phyloP scores from a whole-genome alignment of 1,139 yeast genomes.

The Hanseniaspora sp. region DNA sequence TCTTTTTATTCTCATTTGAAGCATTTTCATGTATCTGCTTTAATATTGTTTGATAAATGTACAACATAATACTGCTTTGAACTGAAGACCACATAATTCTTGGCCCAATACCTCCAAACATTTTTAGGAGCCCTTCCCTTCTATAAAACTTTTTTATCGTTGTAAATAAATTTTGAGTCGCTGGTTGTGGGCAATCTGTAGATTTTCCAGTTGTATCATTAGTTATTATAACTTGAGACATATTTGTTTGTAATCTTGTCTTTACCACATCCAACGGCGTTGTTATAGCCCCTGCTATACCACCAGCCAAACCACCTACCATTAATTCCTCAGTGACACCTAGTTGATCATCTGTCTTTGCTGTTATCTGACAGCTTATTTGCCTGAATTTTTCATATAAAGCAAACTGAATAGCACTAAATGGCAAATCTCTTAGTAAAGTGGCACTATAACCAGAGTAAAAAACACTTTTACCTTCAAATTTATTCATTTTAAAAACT shows the following conservation, averaged over 20 bases:
- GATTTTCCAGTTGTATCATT: constrained; percentile 21
- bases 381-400: constrained; percentile 79
- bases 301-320: constrained; percentile 96
- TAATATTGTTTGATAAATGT: constrained; percentile 56
- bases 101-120: constrained; percentile 93
- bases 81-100: constrained; percentile 92
- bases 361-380: constrained; percentile 38
- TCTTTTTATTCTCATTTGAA: neutral
- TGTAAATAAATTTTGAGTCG: constrained; percentile 37
- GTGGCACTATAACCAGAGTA: constrained; percentile 93
- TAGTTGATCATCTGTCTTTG: constrained; percentile 34
- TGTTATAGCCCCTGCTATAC: constrained; percentile 75
- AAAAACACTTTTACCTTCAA: constrained; percentile 67
- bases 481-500: constrained; percentile 44
- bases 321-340: constrained; percentile 53
- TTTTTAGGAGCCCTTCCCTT: constrained; percentile 66
- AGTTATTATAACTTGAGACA: constrained; percentile 17
- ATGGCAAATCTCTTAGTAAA: constrained; percentile 79
- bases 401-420: constrained; percentile 90
- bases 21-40: constrained; percentile 24
- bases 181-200: constrained; percentile 25
- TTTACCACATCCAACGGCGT: constrained; percentile 88
- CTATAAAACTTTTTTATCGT: constrained; percentile 60
- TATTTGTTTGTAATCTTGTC: constrained; percentile 80
- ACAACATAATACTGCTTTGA: constrained; percentile 88